Evolutionary conservation across 768 basidiomycete genomes (phyloP), one percentile per base, ranked within the genome.

Genomic region (Mycena crocata): DNA sequence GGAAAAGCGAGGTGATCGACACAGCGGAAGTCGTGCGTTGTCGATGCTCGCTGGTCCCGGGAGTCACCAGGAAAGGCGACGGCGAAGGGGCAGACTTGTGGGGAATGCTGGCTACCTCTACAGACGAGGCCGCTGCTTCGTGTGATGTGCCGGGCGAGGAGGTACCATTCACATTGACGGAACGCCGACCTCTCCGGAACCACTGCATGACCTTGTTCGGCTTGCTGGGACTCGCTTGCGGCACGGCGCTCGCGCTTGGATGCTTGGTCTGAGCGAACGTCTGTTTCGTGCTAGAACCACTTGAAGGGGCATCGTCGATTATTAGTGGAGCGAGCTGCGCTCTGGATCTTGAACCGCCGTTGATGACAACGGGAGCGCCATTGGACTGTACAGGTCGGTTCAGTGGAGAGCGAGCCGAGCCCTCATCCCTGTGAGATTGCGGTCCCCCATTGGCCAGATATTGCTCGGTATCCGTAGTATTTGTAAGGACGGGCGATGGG

Each of bases 121-220:
- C 65, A 26, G 69, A 67, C 0, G 69, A 70, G 9, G 65, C 65
- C 12, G 68, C 64, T 12, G 64, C 45, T 1, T 63, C 64, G 48
- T 46, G 62, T 34, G 49, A 59, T 26, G 59, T 26, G 34, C 45
- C 58, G 23, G 66, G 56, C 6, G 60, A 23, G 23, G 54, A 44
- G 10, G 64, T 62, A 24, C 57, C 65, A 35, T 62, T 63, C 30
- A 57, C 46, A 23, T 37, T 67, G 28, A 50, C 30, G 9, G 66
- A 67, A n/a, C 69, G 69, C 1, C 69, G 64, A 7, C 65, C 69
- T 24, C 46, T 86, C 76, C 93, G 85, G 89, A 99, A 99, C 98
- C 98, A 99, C 69, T 96, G 92, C 97, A 99, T 99, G 52, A 99
- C 98, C 74, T 93, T 95, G 78, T 90, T 90, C 5, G 97, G 95